Conservation (phyloP, 192 early-diverging fungal species). For the Spinellus fusiger region DNA sequence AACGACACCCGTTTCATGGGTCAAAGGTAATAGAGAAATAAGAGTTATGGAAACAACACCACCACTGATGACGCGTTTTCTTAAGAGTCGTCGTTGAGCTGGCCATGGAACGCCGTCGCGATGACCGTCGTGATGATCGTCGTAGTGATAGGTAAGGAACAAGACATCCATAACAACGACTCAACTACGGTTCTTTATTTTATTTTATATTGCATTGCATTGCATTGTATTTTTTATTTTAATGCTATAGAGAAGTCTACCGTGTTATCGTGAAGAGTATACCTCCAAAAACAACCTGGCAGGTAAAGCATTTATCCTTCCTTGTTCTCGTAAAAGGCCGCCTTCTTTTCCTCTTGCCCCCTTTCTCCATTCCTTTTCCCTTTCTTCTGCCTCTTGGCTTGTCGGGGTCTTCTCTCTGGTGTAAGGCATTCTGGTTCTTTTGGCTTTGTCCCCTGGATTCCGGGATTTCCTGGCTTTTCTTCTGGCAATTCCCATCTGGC, state of each 20-base stretch:
- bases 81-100: conserved; percentile 76
- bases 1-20: conserved; percentile 79
- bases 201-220: too few species aligned
- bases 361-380: conserved; percentile 3
- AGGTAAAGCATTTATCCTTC: conserved; percentile 52
- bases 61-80: conserved; percentile 1
- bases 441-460: conserved; percentile 13
- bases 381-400: conserved; percentile 2
- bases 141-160: conserved; percentile 18
- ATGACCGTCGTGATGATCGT: conserved; percentile 32
- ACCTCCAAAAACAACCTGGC: conserved; percentile 78
- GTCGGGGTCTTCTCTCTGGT: conserved; percentile 2
- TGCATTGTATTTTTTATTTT: not conserved
- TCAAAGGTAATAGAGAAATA: conserved; percentile 55
- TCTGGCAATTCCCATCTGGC: not conserved
- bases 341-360: conserved; percentile 15
- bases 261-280: conserved; percentile 78
- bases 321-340: conserved; percentile 24
- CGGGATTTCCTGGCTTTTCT: not conserved
- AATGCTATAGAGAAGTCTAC: conserved; percentile 24
- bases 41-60: not conserved
- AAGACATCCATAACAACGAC: not conserved
- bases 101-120: conserved; percentile 58
- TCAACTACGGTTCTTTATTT: not conserved
- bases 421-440: conserved; percentile 8